A percentile compares a stretch with the other conserved stretches of the same genome.
phyloP scores from a whole-genome alignment of 306 rosid species.

The Albizia julibrissin region DNA sequence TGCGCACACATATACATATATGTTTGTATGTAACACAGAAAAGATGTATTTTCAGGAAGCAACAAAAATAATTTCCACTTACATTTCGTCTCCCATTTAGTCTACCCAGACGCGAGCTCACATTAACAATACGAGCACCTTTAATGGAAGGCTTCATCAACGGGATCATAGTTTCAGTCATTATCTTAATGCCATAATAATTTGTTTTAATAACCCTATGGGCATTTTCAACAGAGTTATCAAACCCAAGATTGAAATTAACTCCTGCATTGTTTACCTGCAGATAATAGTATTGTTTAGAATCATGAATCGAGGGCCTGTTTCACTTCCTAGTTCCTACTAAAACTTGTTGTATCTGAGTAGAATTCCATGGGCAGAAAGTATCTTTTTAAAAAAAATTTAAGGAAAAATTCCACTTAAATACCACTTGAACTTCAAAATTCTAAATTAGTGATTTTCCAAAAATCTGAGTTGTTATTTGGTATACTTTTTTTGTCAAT shows the following conservation, averaged over 20 bases:
- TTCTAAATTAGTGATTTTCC: no score
- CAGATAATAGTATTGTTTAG: slow-evolving; percentile 22
- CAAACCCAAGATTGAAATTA: slow-evolving; percentile 79
- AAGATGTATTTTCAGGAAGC: background rate
- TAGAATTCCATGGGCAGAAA: slow-evolving; percentile 15
- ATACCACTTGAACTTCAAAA: no score
- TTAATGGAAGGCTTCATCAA: slow-evolving; percentile 73
- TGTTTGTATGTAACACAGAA: background rate
- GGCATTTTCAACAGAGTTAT: slow-evolving; percentile 74
- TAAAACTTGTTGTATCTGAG: background rate
- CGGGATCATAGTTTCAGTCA: slow-evolving; percentile 84
- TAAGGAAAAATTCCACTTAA: no score
- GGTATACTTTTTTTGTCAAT: no score
- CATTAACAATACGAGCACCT: slow-evolving; percentile 80
- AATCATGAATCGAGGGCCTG: slow-evolving; percentile 18
- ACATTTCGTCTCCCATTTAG: slow-evolving; percentile 79
- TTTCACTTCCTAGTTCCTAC: background rate
- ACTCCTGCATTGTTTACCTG: slow-evolving; percentile 92
- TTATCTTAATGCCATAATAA: slow-evolving; percentile 71
- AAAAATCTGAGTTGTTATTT: no score
- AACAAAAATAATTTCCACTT: slow-evolving; percentile 34
- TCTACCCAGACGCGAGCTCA: slow-evolving; percentile 84
- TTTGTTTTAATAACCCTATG: slow-evolving; percentile 67
- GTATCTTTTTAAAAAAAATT: background rate
- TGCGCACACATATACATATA: background rate